Base-by-base conservation (phyloP, 805 yeast species). In the Grigorovia jiainica region DNA sequence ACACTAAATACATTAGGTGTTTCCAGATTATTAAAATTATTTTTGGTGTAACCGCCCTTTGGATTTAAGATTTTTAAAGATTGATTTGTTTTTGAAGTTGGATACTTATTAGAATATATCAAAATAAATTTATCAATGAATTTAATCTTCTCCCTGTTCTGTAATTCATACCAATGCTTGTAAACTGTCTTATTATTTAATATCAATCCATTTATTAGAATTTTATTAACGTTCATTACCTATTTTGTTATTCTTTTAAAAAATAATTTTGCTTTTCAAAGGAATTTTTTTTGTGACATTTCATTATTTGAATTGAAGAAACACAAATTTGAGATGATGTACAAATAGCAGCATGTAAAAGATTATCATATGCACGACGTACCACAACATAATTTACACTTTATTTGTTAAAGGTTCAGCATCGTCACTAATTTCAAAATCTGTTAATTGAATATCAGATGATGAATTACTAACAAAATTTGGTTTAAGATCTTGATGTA, bases 1-100 rank as follows among this genome's bases (percentile, higher is more conserved):
- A 60, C 50, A 9, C 61, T 60, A 43, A 60, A 60, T 5, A 60
- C 53, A 27, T 58, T 47, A 1, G 64, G 64, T 2, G 62, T 52
- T 37, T 60, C 63, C 13, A 44, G 41, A 38, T 42, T 50, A 23
- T 45, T 42, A 16, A 50, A 51, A 51, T 52, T 48, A 11, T 51
- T 55, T 10, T 48, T 29, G 8, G 24, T 21, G 24, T n/a, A 21
- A 21, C 29, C 27, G 36, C 36, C 27, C n/a, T n/a, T n/a, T n/a
- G n/a, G n/a, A 8, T 51, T 43, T 36, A 60, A 40, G 10, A 50
- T 54, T n/a, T 46, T 45, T 27, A 60, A 41, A 9, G 62, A 57
- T 0, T 52, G 50, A 43, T 56, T 60, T 7, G 63, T 57, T 38
- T 49, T 55, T 5, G 62, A 58, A 3, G 54, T 52, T 15, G 64